phyloP scores from a whole-genome alignment of 371 early-diverging fungal genomes.

The Mucor sp. region DNA sequence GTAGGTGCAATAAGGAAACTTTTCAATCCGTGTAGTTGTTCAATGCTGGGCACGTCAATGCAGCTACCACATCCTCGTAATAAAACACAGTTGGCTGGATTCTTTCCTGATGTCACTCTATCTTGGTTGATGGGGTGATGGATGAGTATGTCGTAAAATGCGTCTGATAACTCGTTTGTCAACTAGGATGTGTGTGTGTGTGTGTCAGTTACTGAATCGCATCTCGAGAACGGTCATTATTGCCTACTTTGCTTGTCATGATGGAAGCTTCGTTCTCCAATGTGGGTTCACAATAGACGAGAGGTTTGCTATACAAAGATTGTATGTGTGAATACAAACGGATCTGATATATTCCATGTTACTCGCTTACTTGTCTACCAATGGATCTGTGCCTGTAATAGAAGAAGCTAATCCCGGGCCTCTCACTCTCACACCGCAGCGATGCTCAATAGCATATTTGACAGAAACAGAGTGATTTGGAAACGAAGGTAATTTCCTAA shows the following conservation, averaged over 20 bases:
- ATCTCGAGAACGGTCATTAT: neutral
- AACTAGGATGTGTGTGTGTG: slow-evolving; percentile 15
- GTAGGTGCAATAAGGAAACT: slow-evolving; percentile 60
- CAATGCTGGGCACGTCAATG: slow-evolving; percentile 48
- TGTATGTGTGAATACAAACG: neutral
- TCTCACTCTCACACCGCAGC: slow-evolving; percentile 51
- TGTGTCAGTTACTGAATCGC: neutral
- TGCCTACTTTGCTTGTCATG: slow-evolving; percentile 46
- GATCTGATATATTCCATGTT: neutral
- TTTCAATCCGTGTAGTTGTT: slow-evolving; percentile 40
- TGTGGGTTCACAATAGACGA: slow-evolving; percentile 43
- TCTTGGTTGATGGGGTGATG: slow-evolving; percentile 48
- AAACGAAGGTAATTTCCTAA: slow-evolving; percentile 46
- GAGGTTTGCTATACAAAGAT: slow-evolving; percentile 26
- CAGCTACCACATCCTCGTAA: slow-evolving; percentile 51
- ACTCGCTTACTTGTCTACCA: slow-evolving; percentile 51
- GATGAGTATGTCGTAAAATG: slow-evolving; percentile 28
- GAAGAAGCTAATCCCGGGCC: slow-evolving; percentile 46
- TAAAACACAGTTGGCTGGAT: slow-evolving; percentile 52
- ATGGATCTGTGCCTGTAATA: slow-evolving; percentile 59
- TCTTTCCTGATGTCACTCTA: slow-evolving; percentile 32
- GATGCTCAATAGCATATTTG: slow-evolving; percentile 51
- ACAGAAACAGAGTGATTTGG: slow-evolving; percentile 41
- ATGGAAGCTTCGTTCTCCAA: slow-evolving; percentile 33
- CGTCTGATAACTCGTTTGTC: slow-evolving; percentile 48